These are phyloP conservation scores for Phragmites australis DNA, from an alignment of 176 grass and related monocot genomes.

Conservation along the genomic window DNA sequence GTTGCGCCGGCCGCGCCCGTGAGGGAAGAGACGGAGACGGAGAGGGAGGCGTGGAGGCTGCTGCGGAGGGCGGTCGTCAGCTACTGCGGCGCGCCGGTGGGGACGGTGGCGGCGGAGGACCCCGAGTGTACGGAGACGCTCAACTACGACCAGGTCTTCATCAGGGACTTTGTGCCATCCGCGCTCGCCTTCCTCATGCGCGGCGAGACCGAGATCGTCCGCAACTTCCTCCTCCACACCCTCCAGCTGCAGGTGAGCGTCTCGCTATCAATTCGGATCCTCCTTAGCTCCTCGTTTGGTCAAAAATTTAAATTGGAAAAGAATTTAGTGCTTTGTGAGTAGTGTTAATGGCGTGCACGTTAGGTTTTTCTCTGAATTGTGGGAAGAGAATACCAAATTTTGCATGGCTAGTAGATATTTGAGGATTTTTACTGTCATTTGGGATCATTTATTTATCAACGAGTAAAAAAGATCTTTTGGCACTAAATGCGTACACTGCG, in stretches of 20 bases:
- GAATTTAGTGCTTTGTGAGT: not conserved
- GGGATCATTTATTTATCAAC: not conserved
- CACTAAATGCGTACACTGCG: not conserved
- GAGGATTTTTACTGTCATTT: constrained; percentile 5
- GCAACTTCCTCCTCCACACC: constrained; percentile 96
- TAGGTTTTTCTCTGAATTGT: not conserved
- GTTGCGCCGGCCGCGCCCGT: not conserved
- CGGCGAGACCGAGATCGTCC: constrained; percentile 94
- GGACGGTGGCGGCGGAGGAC: constrained; percentile 85
- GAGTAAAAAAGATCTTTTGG: not conserved
- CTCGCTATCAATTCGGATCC: constrained; percentile 22
- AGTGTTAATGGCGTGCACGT: constrained; percentile 35
- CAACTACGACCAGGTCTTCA: constrained; percentile 99
- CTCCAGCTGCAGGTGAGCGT: constrained; percentile 86
- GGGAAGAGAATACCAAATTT: constrained; percentile 14
- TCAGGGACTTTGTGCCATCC: constrained; percentile 94
- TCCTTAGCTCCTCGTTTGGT: not conserved
- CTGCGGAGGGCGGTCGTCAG: constrained; percentile 76
- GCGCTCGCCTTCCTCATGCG: constrained; percentile 94
- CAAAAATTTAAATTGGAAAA: not conserved
- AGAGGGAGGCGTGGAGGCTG: constrained; percentile 88
- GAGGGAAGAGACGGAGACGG: constrained; percentile 64
- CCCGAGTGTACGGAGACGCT: constrained; percentile 61
- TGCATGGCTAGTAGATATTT: not conserved
- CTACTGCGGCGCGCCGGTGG: constrained; percentile 80